These are phyloP conservation scores for Orobanche coerulescens DNA, from an alignment of 257 asterid species.

Conservation along the genomic window DNA sequence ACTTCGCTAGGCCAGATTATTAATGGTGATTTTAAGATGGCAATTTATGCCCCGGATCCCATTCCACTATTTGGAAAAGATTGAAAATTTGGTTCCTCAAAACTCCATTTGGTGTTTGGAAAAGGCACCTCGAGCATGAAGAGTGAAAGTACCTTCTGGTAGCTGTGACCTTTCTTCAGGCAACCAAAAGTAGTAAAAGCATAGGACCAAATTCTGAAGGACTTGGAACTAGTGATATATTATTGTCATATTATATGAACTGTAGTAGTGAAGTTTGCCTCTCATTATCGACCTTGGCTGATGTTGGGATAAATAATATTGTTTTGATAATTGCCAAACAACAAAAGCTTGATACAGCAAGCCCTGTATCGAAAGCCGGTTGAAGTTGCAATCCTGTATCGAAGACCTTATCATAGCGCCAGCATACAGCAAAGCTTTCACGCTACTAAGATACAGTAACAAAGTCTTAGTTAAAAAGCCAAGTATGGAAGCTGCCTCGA, in stretches of 20 bases:
- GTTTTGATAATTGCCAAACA: no score
- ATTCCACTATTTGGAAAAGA: background rate
- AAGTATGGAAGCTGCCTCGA: no score
- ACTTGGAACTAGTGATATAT: background rate
- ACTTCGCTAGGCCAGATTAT: background rate
- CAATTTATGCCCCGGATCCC: background rate
- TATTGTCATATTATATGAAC: background rate
- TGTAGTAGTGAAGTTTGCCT: slow-evolving; percentile 14
- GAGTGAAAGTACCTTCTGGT: background rate
- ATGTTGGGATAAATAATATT: no score
- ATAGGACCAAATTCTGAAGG: background rate
- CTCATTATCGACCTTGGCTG: slow-evolving; percentile 9
- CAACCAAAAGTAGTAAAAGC: slow-evolving; percentile 1
- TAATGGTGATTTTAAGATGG: background rate
- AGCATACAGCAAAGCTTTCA: no score
- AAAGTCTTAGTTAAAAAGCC: no score
- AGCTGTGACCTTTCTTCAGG: background rate
- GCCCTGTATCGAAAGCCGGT: no score
- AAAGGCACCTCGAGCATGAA: background rate
- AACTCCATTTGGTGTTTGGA: slow-evolving; percentile 2
- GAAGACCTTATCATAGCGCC: no score
- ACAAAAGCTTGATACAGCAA: no score
- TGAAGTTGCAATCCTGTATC: no score
- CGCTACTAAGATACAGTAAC: no score
- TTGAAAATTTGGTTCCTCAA: background rate